Evolutionary conservation across 78 protist genomes (phyloP), one percentile per base, ranked within the genome.

Genomic region (Creolimax fragrantissima): DNA sequence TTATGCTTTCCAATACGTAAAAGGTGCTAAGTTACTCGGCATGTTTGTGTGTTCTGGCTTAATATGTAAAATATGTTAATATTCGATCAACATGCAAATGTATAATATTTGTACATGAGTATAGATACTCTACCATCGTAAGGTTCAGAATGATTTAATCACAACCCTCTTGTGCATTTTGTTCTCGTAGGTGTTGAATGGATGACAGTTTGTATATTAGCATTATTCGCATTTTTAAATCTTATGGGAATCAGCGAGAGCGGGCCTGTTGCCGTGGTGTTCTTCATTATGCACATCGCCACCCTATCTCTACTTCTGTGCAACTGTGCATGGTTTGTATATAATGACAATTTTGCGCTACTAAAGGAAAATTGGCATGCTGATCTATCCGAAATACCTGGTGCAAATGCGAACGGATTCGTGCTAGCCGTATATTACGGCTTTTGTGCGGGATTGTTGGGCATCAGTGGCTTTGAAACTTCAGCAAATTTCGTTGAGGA

Each of bases 381-480:
- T 4, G 37, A 36, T 84, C 84, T 24, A 67, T 11, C 90, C 88
- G 3, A 37, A 5, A 11, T 93, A 83, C 2, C 37, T 4, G 92
- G 41, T 3, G n/a, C n/a, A 2, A 90, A 66, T 39, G 66, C 43
- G n/a, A 42, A 81, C 86, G 88, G 94, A 66, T 45, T 94, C 45
- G 93, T 93, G 5, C 32, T 45, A 7, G 90, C 92, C 39, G 91
- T 96, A 3, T 93, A 67, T 90, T 94, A 93, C 86, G 98, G 98
- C n/a, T 95, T 96, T 88, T 93, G 95, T 37, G 95, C 96, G 3
- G 98, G 95, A 2, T 88, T 96, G 94, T 92, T 96, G 43, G 98
- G 98, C 11, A 96, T 96, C 5, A 91, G 96, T 3, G 98, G 98
- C 35, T 97, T 95, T 42, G 98, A 97, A 85, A 95, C 96, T 0